Conservation (phyloP, 176 grass and related monocot genomes). For the Panicum miliaceum region DNA sequence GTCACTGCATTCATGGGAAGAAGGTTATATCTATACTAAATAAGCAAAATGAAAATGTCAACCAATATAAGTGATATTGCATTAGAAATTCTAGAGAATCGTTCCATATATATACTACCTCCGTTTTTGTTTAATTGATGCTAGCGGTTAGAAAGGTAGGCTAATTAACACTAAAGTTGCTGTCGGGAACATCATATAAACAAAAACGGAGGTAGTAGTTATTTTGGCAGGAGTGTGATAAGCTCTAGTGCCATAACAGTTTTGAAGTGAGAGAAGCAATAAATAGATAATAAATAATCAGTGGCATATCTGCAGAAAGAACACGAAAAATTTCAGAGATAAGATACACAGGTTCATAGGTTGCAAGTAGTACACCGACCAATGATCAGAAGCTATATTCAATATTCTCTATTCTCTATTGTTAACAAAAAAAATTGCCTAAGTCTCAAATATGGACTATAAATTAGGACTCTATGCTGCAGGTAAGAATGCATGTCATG, state of each 20-base stretch:
- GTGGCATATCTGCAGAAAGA: conserved; percentile 21
- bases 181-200: too few relatives aligned
- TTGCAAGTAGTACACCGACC: conserved; percentile 12
- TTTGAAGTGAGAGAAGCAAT: neutral
- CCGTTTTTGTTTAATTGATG: too few relatives aligned
- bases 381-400: neutral
- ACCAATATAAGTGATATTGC: conserved; percentile 21
- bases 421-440: conserved; percentile 29
- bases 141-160: too few relatives aligned
- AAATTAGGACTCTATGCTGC: neutral
- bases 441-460: neutral
- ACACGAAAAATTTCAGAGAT: conserved; percentile 1
- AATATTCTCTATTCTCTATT: conserved; percentile 13
- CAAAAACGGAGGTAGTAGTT: too few relatives aligned
- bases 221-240: neutral
- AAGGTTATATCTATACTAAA: conserved; percentile 37
- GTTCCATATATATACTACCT: conserved; percentile 23
- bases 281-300: conserved; percentile 16
- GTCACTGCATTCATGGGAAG: conserved; percentile 58
- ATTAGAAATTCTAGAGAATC: conserved; percentile 11
- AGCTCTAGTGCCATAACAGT: conserved; percentile 14
- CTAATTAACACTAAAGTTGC: too few relatives aligned
- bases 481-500: conserved; percentile 25
- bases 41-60: conserved; percentile 17
- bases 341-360: conserved; percentile 23